A percentile compares a stretch with the other conserved stretches of the same genome.
These are phyloP conservation scores for Maudiozyma humilis DNA, from an alignment of 1,139 yeast species.

Conservation along the genomic window DNA sequence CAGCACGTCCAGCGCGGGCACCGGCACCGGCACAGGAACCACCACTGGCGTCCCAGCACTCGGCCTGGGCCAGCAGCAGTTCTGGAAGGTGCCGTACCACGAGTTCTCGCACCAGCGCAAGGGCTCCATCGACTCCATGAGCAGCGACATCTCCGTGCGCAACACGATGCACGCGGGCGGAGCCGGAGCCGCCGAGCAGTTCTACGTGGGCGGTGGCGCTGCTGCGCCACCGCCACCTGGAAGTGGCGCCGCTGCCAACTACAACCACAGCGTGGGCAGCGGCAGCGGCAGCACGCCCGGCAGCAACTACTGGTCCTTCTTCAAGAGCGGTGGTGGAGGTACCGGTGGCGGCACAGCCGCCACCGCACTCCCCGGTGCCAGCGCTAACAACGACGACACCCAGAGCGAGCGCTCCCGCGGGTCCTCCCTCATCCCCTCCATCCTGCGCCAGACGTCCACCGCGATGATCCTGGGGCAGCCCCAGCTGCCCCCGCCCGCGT, in stretches of 20 bases:
- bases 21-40: neutral
- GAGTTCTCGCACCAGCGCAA: constrained; percentile 28
- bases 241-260: constrained; percentile 6
- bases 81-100: constrained; percentile 32
- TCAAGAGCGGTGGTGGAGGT: constrained; percentile 16
- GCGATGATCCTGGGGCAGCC: constrained; percentile 15
- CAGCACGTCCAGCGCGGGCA: neutral
- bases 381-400: constrained; percentile 9
- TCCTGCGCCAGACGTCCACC: constrained; percentile 18
- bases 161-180: constrained; percentile 12
- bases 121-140: constrained; percentile 26
- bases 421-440: constrained; percentile 17
- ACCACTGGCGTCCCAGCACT: neutral
- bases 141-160: constrained; percentile 24
- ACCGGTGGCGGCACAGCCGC: constrained; percentile 7
- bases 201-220: constrained; percentile 9
- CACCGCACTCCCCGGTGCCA: neutral
- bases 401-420: constrained; percentile 14
- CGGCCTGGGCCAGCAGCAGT: constrained; percentile 23
- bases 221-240: constrained; percentile 7
- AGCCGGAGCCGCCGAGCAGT: constrained; percentile 13
- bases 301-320: constrained; percentile 19
- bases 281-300: constrained; percentile 12
- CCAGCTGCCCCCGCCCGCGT: constrained; percentile 18
- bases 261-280: constrained; percentile 9